Conservation (phyloP, 2,329 filamentous ascomycete genomes). For the Parascedosporium putredinis region DNA sequence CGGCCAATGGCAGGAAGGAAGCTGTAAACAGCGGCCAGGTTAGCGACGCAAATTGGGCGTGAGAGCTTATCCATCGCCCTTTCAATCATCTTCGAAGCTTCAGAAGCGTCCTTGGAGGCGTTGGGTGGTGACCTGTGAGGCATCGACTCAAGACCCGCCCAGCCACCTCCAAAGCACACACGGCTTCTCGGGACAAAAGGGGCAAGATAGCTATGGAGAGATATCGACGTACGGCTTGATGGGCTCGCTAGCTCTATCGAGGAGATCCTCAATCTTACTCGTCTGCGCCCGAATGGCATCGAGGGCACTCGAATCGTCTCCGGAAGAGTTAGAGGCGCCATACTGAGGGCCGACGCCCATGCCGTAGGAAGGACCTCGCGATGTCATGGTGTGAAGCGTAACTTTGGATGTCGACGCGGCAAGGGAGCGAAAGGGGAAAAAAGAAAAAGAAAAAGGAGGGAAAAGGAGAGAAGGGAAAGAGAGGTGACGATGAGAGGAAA, state of each 20-base stretch:
- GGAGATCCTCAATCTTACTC: slow-evolving; percentile 91
- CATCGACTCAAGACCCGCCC: too few species aligned
- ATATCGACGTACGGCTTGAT: slow-evolving; percentile 70
- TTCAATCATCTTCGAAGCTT: too few species aligned
- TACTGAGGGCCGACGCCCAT: slow-evolving; percentile 63
- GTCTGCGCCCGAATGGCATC: slow-evolving; percentile 90
- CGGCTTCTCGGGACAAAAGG: too few species aligned
- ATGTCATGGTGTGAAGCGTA: slow-evolving; percentile 21
- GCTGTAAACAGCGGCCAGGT: slow-evolving; percentile 33
- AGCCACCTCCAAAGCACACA: too few species aligned
- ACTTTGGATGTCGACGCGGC: neutral
- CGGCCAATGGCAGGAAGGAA: slow-evolving; percentile 92
- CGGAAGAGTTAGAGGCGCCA: slow-evolving; percentile 36
- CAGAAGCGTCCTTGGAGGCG: too few species aligned
- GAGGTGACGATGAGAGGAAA: neutral
- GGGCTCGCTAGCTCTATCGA: slow-evolving; percentile 81
- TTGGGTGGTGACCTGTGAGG: too few species aligned
- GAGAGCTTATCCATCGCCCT: neutral
- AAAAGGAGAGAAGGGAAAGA: neutral
- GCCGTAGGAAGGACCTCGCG: slow-evolving; percentile 67
- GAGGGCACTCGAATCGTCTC: slow-evolving; percentile 59
- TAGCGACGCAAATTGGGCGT: neutral
- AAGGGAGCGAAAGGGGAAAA: neutral
- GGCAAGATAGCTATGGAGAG: too few species aligned
- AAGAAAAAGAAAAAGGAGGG: neutral